Evolutionary conservation across 2,329 filamentous ascomycete species (phyloP).

Genomic region (Fusarium phyllophilum): DNA sequence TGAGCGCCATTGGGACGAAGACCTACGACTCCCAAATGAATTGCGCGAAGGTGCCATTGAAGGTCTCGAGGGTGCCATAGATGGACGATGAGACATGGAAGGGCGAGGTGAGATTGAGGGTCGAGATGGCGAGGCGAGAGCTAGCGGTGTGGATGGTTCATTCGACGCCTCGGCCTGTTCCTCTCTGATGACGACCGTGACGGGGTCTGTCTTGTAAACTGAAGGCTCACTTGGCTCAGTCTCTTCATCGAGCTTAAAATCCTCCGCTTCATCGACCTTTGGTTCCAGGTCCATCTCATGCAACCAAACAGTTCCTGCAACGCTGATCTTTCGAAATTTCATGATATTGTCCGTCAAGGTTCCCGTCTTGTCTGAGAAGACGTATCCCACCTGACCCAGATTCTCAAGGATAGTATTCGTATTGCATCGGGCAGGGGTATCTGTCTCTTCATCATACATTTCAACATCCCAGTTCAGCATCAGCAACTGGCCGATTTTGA

Average conservation of each 20-base stretch:
- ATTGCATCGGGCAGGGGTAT: conserved; percentile 89
- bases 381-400: conserved; percentile 86
- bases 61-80: conserved; percentile 42
- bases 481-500: conserved; percentile 82
- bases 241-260: conserved; percentile 30
- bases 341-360: conserved; percentile 95
- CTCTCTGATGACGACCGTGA: conserved; percentile 47
- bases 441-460: conserved; percentile 87
- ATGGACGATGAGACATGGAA: conserved; percentile 38
- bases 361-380: conserved; percentile 95
- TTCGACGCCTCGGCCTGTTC: conserved; percentile 31
- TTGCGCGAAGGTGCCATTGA: conserved; percentile 45
- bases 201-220: conserved; percentile 43
- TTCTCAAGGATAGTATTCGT: conserved; percentile 97
- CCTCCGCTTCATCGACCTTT: conserved; percentile 40
- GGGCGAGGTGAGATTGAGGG: conserved; percentile 44
- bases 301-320: conserved; percentile 89
- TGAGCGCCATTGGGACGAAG: conserved; percentile 62
- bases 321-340: conserved; percentile 92
- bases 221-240: conserved; percentile 42
- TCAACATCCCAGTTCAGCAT: conserved; percentile 83
- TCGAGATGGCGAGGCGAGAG: conserved; percentile 45
- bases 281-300: conserved; percentile 77
- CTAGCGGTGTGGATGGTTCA: conserved; percentile 14
- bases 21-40: conserved; percentile 51